These are phyloP conservation scores for Pleurotus djamor DNA, from an alignment of 768 basidiomycete genomes.

Conservation along the genomic window DNA sequence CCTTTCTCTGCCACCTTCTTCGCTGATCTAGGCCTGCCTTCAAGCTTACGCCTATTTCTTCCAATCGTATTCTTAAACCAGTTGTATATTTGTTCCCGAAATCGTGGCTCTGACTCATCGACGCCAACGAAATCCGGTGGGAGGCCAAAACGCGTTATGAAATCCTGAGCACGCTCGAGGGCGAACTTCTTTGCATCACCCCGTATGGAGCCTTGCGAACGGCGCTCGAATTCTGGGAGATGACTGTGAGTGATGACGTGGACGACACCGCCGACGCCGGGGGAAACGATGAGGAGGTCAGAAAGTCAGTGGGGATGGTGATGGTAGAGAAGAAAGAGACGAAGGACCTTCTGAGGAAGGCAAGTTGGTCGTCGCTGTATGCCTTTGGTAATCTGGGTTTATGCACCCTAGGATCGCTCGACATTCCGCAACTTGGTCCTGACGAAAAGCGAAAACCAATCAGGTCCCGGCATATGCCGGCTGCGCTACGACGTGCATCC, in stretches of 20 bases:
- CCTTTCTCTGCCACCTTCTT: constrained; percentile 54
- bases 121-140: constrained; percentile 48
- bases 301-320: constrained; percentile 5
- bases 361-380: constrained; percentile 62
- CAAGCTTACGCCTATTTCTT: constrained; percentile 54
- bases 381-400: constrained; percentile 65
- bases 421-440: constrained; percentile 22
- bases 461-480: constrained; percentile 8
- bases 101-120: constrained; percentile 58
- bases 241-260: constrained; percentile 26
- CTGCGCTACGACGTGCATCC: constrained; percentile 8
- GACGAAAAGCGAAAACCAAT: constrained; percentile 6
- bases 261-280: constrained; percentile 8
- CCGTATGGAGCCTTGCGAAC: constrained; percentile 56
- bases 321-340: not conserved
- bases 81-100: constrained; percentile 73
- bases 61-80: constrained; percentile 76
- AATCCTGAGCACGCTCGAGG: constrained; percentile 58
- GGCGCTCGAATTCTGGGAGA: constrained; percentile 55
- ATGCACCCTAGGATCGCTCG: constrained; percentile 60
- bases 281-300: not conserved
- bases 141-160: constrained; percentile 56
- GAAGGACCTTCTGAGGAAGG: constrained; percentile 50
- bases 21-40: constrained; percentile 50
- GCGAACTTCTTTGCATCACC: constrained; percentile 74